phyloP scores from a whole-genome alignment of 495 filamentous ascomycete species.

The Penicillium maclennaniae region DNA sequence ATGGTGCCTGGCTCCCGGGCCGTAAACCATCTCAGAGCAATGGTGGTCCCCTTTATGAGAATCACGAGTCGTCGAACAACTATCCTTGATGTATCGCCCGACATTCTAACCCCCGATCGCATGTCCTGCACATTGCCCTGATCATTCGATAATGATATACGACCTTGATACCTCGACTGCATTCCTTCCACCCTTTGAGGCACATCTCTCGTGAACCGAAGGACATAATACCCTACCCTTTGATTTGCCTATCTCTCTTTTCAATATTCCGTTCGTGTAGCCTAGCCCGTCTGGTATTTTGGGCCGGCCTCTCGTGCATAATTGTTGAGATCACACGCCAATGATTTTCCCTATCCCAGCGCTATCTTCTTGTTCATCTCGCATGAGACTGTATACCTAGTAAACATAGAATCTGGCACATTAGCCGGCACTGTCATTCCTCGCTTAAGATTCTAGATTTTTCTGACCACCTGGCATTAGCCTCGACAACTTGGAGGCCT shows the following conservation, averaged over 20 bases:
- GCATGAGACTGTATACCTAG: not conserved
- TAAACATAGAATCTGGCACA: not conserved
- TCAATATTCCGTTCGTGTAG: not conserved
- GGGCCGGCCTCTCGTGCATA: not conserved
- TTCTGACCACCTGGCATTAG: not conserved
- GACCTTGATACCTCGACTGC: constrained; percentile 23
- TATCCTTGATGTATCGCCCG: not conserved
- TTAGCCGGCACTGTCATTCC: not conserved
- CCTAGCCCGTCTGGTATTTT: not conserved
- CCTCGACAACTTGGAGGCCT: not conserved
- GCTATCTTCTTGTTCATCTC: not conserved
- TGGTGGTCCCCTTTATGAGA: constrained; percentile 14
- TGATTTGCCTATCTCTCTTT: not conserved
- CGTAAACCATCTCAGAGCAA: constrained; percentile 17
- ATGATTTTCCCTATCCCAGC: not conserved
- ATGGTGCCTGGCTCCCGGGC: constrained; percentile 44
- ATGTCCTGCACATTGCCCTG: not conserved
- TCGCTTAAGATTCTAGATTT: not conserved
- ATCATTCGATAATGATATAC: constrained; percentile 15
- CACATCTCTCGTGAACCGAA: not conserved
- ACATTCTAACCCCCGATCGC: constrained; percentile 7
- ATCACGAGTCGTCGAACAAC: constrained; percentile 19
- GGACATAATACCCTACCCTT: not conserved
- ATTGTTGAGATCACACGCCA: not conserved
- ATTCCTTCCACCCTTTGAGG: not conserved